phyloP scores from a whole-genome alignment of 2,329 filamentous ascomycete species.

The Fusarium pilosicola region DNA sequence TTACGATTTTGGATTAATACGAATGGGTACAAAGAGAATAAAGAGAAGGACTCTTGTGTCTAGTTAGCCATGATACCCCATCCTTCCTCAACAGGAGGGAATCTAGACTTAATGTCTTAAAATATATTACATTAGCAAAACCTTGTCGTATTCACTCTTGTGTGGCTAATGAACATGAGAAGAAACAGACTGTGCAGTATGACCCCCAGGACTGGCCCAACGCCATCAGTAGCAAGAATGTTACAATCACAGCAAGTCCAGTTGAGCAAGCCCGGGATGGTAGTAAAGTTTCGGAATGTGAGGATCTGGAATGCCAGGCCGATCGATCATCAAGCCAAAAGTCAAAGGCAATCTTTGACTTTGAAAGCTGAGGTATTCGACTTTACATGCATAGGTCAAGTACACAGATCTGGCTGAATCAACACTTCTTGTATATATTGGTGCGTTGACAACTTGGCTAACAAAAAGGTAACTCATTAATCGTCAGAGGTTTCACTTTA shows the following conservation, averaged over 20 bases:
- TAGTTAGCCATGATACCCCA: slow-evolving; percentile 31
- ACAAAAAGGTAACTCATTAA: background rate
- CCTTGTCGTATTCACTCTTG: background rate
- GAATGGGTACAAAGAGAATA: slow-evolving; percentile 35
- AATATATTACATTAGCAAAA: slow-evolving; percentile 6
- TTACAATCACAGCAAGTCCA: background rate
- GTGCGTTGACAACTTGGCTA: background rate
- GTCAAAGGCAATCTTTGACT: background rate
- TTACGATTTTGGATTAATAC: slow-evolving; percentile 16
- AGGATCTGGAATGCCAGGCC: slow-evolving; percentile 15
- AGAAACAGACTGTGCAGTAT: background rate
- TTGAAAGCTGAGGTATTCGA: background rate
- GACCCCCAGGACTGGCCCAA: background rate
- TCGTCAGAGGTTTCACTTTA: background rate
- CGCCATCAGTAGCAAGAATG: slow-evolving; percentile 2
- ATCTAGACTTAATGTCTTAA: slow-evolving; percentile 42
- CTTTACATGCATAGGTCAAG: background rate
- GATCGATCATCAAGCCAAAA: background rate
- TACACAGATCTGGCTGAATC: background rate
- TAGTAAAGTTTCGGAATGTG: background rate
- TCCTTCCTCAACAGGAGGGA: slow-evolving; percentile 8
- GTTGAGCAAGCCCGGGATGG: background rate
- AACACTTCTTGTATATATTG: background rate
- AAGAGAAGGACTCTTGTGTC: slow-evolving; percentile 24
- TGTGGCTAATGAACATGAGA: background rate